Evolutionary conservation across 2,329 filamentous ascomycete genomes (phyloP).

Genomic region (Lecanicillium sp.): DNA sequence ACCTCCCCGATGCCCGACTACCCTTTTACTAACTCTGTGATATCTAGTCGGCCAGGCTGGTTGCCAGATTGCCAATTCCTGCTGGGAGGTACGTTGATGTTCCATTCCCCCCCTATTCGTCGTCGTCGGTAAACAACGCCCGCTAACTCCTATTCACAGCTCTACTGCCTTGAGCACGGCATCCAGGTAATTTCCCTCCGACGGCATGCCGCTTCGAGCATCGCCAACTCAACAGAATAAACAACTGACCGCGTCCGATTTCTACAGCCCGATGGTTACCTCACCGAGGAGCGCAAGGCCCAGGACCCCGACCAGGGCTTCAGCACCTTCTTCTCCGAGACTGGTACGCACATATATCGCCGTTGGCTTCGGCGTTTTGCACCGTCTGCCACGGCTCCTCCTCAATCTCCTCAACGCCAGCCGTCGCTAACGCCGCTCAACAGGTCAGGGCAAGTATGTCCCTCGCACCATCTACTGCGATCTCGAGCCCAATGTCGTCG

Average conservation of each 20-base stretch:
- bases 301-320: constrained; percentile 93
- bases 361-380: neutral
- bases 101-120: neutral
- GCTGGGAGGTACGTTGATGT: constrained; percentile 87
- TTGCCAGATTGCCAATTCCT: constrained; percentile 99
- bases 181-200: constrained; percentile 70
- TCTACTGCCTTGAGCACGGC: constrained; percentile 99
- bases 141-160: constrained; percentile 50
- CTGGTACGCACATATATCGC: constrained; percentile 55
- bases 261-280: constrained; percentile 86
- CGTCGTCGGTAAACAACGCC: constrained; percentile 7
- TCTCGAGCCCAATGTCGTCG: constrained; percentile 98
- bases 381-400: too few relatives aligned
- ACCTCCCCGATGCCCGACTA: constrained; percentile 1
- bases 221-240: constrained; percentile 12
- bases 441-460: constrained; percentile 97
- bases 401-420: too few relatives aligned
- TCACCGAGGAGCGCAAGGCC: constrained; percentile 95
- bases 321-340: constrained; percentile 99
- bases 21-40: constrained; percentile 45
- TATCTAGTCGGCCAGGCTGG: constrained; percentile 93
- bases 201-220: constrained; percentile 16
- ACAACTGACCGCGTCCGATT: constrained; percentile 8
- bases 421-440: constrained; percentile 20
- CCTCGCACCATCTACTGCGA: constrained; percentile 99